Conservation (phyloP, 306 rosid genomes). For the Lathyrus sativus region DNA sequence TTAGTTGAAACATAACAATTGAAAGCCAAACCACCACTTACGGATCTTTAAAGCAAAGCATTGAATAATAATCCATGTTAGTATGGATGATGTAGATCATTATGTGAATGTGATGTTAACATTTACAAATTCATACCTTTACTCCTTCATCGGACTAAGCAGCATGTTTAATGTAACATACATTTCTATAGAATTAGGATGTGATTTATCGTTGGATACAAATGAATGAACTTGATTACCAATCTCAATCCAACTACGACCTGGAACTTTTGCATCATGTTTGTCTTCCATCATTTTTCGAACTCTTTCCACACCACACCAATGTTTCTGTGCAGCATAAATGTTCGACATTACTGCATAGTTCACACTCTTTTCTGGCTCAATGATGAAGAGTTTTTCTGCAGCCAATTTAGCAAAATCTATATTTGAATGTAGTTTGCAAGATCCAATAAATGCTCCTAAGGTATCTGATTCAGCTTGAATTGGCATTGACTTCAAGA, state of each 20-base stretch:
- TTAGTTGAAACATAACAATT: conserved; percentile 30
- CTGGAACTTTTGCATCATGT: conserved; percentile 53
- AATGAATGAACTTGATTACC: conserved; percentile 52
- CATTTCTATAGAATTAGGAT: conserved; percentile 49
- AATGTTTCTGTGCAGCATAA: conserved; percentile 63
- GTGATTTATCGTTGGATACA: conserved; percentile 56
- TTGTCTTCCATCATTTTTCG: conserved; percentile 50
- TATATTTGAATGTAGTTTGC: conserved; percentile 60
- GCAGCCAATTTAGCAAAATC: conserved; percentile 64
- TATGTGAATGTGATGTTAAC: conserved; percentile 17
- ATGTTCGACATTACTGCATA: conserved; percentile 63
- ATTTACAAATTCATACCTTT: conserved; percentile 31
- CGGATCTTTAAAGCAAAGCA: conserved; percentile 30
- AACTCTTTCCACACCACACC: conserved; percentile 63
- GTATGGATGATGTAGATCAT: background rate
- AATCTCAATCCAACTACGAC: conserved; percentile 74
- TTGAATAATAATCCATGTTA: conserved; percentile 9
- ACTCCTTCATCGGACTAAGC: conserved; percentile 50
- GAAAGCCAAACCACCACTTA: conserved; percentile 21
- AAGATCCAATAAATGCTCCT: conserved; percentile 77
- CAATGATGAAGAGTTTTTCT: conserved; percentile 54
- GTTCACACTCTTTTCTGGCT: conserved; percentile 60
- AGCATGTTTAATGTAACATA: conserved; percentile 48
- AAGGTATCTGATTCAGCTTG: conserved; percentile 53
- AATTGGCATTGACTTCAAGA: conserved; percentile 53